These are phyloP conservation scores for Daldinia loculata DNA, from an alignment of 495 filamentous ascomycete genomes.

Conservation along the genomic window DNA sequence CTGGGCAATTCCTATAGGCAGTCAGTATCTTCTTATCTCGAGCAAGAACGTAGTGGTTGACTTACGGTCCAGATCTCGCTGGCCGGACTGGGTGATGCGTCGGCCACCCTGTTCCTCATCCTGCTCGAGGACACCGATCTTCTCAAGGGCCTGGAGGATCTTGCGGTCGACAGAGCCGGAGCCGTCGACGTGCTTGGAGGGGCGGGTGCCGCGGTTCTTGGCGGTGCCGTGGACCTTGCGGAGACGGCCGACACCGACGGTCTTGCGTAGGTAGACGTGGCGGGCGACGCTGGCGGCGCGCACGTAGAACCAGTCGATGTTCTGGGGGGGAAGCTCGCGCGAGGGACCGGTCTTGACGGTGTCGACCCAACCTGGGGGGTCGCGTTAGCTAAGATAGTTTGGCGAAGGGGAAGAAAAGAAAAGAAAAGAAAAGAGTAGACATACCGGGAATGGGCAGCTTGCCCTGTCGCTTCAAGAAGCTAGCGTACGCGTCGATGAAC, in stretches of 20 bases:
- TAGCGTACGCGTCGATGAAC: slow-evolving; percentile 93
- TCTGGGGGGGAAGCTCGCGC: slow-evolving; percentile 97
- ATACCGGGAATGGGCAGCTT: slow-evolving; percentile 96
- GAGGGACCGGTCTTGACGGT: slow-evolving; percentile 96
- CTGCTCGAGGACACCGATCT: slow-evolving; percentile 96
- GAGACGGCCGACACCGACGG: slow-evolving; percentile 78
- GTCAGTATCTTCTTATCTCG: slow-evolving; percentile 13
- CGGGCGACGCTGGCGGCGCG: slow-evolving; percentile 95
- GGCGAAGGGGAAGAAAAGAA: too few species aligned
- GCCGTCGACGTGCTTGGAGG: slow-evolving; percentile 94
- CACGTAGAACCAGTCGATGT: slow-evolving; percentile 98
- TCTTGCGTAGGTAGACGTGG: slow-evolving; percentile 99
- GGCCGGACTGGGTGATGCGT: slow-evolving; percentile 93
- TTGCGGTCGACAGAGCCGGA: slow-evolving; percentile 95
- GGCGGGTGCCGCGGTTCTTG: slow-evolving; percentile 95
- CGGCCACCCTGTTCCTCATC: slow-evolving; percentile 98
- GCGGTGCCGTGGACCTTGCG: slow-evolving; percentile 91
- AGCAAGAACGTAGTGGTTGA: slow-evolving; percentile 8
- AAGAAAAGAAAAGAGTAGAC: slow-evolving; percentile 11
- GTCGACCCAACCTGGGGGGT: slow-evolving; percentile 86
- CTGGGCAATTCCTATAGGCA: slow-evolving; percentile 68
- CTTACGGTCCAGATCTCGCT: slow-evolving; percentile 96
- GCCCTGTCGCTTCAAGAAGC: slow-evolving; percentile 98
- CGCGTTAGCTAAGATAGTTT: too few species aligned
- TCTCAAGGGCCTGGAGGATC: slow-evolving; percentile 94